Conservation (phyloP, 169 alveolate species). For the Plasmodium blacklocki region DNA sequence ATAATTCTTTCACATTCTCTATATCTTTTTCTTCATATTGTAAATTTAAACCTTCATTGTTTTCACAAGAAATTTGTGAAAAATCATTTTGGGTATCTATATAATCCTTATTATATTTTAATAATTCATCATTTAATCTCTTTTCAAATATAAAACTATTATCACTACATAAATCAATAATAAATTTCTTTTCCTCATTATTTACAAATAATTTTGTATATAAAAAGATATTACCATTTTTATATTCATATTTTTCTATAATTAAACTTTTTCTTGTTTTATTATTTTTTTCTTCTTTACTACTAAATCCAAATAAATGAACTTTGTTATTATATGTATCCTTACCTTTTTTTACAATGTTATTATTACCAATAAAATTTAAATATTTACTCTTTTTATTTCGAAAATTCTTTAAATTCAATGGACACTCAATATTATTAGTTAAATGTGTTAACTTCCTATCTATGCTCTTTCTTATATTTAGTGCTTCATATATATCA, state of each 20-base stretch:
- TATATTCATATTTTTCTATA: constrained; percentile 12
- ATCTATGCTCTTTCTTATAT: constrained; percentile 22
- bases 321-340: not conserved
- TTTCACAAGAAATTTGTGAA: not conserved
- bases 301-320: not conserved
- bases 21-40: constrained; percentile 3
- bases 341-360: not conserved
- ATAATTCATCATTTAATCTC: not conserved
- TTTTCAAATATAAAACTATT: constrained; percentile 53
- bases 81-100: no score
- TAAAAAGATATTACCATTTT: constrained; percentile 19
- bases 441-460: constrained; percentile 1
- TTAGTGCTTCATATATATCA: constrained; percentile 33
- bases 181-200: constrained; percentile 30
- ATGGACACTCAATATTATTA: constrained; percentile 1
- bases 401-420: not conserved
- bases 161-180: constrained; percentile 65
- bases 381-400: not conserved
- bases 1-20: constrained; percentile 14
- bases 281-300: not conserved
- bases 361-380: not conserved
- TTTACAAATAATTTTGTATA: constrained; percentile 40
- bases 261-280: not conserved
- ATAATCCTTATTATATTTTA: not conserved
- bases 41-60: not conserved